Conservation (phyloP, 2,329 filamentous ascomycete species). For the Nannizziopsis arthrosporioides region DNA sequence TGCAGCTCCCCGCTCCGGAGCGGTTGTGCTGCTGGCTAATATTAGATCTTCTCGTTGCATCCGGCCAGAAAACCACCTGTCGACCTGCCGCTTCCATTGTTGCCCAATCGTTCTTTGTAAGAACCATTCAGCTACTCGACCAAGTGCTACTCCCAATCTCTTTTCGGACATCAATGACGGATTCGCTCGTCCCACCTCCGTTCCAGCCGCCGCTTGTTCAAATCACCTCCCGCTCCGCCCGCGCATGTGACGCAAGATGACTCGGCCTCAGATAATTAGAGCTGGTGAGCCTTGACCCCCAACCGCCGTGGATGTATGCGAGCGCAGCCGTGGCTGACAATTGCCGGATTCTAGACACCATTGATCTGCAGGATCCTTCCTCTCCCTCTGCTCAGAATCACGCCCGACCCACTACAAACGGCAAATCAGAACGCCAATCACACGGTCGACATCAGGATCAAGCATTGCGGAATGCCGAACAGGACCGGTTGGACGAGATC, state of each 20-base stretch:
- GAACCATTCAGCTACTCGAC: not conserved
- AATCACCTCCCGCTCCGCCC: not conserved
- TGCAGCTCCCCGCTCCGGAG: conserved; percentile 13
- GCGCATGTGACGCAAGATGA: conserved; percentile 22
- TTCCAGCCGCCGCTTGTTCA: not conserved
- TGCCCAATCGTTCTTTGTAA: conserved; percentile 2
- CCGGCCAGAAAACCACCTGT: not conserved
- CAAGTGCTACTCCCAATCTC: not conserved
- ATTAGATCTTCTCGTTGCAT: conserved; percentile 9
- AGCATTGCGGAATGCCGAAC: conserved; percentile 65
- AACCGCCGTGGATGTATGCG: not conserved
- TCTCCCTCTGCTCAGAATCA: conserved; percentile 79
- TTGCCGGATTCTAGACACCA: conserved; percentile 56
- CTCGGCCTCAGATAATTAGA: conserved; percentile 36
- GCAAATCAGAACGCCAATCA: conserved; percentile 48
- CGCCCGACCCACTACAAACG: conserved; percentile 40
- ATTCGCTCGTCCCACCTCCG: not conserved
- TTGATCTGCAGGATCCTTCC: conserved; percentile 76
- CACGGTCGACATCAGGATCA: conserved; percentile 66
- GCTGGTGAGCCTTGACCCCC: conserved; percentile 29
- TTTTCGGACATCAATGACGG: conserved; percentile 2
- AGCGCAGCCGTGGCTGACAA: conserved; percentile 2
- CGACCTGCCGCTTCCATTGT: not conserved
- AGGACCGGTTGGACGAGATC: conserved; percentile 65
- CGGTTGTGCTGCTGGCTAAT: not conserved